These are phyloP conservation scores for Fusarium sp. DNA, from an alignment of 2,329 filamentous ascomycete species.

Conservation along the genomic window DNA sequence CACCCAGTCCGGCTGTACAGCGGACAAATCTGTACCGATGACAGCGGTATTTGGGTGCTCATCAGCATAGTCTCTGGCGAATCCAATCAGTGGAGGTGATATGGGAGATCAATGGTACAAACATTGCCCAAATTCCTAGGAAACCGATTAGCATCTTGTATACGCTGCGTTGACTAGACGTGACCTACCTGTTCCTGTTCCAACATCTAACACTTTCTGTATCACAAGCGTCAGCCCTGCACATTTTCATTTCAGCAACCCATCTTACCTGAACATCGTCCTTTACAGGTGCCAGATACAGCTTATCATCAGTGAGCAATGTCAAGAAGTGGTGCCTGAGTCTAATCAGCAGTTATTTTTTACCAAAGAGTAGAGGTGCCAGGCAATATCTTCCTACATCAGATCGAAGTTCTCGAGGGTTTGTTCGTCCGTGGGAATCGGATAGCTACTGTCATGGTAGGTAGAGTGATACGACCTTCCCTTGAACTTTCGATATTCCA, in stretches of 20 bases:
- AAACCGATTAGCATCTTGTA: not conserved
- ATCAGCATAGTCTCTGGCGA: constrained; percentile 8
- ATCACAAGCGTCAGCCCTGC: not conserved
- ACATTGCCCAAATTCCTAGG: constrained; percentile 17
- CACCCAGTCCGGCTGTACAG: constrained; percentile 8
- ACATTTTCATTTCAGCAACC: too few relatives aligned
- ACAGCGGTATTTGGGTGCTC: constrained; percentile 8
- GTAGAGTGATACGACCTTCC: constrained; percentile 6
- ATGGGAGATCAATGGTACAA: not conserved
- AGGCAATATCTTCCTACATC: not conserved
- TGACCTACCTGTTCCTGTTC: not conserved
- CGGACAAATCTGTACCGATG: constrained; percentile 8
- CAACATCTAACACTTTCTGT: constrained; percentile 15
- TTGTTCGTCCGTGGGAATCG: constrained; percentile 4
- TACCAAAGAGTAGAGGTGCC: too few relatives aligned
- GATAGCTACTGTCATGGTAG: not conserved
- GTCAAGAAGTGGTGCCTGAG: constrained; percentile 16
- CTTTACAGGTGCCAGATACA: constrained; percentile 11
- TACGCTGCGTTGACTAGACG: accelerated
- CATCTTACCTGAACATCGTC: not conserved
- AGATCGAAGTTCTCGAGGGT: constrained; percentile 14
- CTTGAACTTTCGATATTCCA: constrained; percentile 21
- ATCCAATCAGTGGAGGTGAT: not conserved
- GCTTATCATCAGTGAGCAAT: not conserved
- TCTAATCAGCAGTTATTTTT: not conserved